Percentiles rank a stretch among this genome's conserved stretches.
phyloP scores from a whole-genome alignment of 345 rosid species.

The Euphorbia lathyris region DNA sequence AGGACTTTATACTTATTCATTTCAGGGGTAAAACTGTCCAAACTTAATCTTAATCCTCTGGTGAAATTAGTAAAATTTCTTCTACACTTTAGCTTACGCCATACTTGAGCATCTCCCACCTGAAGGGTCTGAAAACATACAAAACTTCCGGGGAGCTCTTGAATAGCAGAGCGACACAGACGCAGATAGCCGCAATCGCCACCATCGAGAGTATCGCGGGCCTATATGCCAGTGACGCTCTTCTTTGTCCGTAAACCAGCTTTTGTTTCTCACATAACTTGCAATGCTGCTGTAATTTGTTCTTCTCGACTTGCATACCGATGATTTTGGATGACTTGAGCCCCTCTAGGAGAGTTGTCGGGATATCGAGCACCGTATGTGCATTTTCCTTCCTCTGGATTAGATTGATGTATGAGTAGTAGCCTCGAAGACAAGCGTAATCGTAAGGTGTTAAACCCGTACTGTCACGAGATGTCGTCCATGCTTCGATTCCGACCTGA shows the following conservation, averaged over 20 bases:
- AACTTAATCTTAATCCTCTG: neutral
- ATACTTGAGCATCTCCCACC: slow-evolving; percentile 86
- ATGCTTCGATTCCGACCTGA: slow-evolving; percentile 87
- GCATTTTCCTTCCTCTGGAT: slow-evolving; percentile 64
- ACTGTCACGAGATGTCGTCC: slow-evolving; percentile 79
- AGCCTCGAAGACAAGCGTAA: slow-evolving; percentile 92
- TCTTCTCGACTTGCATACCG: slow-evolving; percentile 54
- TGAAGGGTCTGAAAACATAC: slow-evolving; percentile 81
- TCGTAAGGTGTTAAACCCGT: slow-evolving; percentile 94
- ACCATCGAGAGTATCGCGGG: slow-evolving; percentile 98
- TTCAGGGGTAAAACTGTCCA: neutral
- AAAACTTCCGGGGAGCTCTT: slow-evolving; percentile 90
- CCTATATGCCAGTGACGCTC: slow-evolving; percentile 66
- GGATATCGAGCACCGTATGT: slow-evolving; percentile 65
- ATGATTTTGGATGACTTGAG: slow-evolving; percentile 15
- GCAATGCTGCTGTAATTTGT: slow-evolving; percentile 40
- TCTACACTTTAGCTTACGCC: slow-evolving; percentile 57
- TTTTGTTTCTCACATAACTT: slow-evolving; percentile 55
- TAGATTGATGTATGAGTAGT: slow-evolving; percentile 85
- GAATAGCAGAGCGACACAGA: slow-evolving; percentile 90
- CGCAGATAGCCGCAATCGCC: slow-evolving; percentile 90
- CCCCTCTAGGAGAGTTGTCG: slow-evolving; percentile 25
- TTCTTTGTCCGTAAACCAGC: slow-evolving; percentile 39
- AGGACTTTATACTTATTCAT: neutral
- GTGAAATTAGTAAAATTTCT: neutral